Evolutionary conservation across 129 eudicot genomes (phyloP), one percentile per base, ranked within the genome.

Genomic region (Lactuca sativa): DNA sequence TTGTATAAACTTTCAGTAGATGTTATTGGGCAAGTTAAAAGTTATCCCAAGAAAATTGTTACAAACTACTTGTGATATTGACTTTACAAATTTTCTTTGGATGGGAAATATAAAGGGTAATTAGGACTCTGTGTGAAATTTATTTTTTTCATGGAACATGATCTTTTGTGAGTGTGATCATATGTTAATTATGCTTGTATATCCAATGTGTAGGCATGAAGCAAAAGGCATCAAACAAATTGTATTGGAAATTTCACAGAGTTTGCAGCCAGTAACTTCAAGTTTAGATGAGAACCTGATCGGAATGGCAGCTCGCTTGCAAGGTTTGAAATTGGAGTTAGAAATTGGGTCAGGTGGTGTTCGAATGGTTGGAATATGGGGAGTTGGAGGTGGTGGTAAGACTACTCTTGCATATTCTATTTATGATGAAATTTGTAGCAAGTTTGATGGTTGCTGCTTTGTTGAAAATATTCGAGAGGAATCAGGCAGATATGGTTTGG

Each of bases 331-430:
- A 36, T 36, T 6, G 6, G 6, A 36, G 40, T 6, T 36, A 36
- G 6, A 36, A 36, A 36, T 36, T 36, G 40, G 6, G 40, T 36
- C 6, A 36, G 36, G 25, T 40, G 55, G 54, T 34, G 69, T 62
- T 31, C 31, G 18, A 32, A 74, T 48, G 49, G 17, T 75, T 10
- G 79, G 74, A 16, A 75, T 75, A 40, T 71, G 56, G 62, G 82
- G 82, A 32, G 73, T 79, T 78, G 75, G 79, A 2, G 83, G 83
- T 54, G 59, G 67, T 13, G 83, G 83, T 3, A 79, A 79, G 34
- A 49, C 83, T 31, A 72, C 59, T 16, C 2, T 64, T 11, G 68
- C 62, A 4, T 66, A 70, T 48, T 41, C 56, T 68, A 62, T 76
- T 9, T 68, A 17, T 41, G 34, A 76, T 64, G 15, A 9, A 43